A percentile compares a stretch with the other conserved stretches of the same genome.
phyloP scores from a whole-genome alignment of 2,329 filamentous ascomycete genomes.

The Colletotrichum zoysiae region DNA sequence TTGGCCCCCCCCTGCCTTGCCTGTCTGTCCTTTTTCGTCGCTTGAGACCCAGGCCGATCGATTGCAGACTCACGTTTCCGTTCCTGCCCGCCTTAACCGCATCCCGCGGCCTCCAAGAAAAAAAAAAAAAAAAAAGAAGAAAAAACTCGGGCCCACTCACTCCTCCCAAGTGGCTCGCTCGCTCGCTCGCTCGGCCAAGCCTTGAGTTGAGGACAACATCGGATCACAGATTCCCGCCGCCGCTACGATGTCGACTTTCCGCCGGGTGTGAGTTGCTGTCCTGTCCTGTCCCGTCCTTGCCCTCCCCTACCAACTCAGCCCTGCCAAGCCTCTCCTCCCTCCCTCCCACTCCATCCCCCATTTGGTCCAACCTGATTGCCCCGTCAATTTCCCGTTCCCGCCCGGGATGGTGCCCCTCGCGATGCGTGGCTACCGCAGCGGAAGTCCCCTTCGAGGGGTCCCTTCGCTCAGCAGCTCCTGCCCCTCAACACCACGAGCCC shows the following conservation, averaged over 20 bases:
- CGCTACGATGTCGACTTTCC: constrained; percentile 34
- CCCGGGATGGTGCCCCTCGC: background rate
- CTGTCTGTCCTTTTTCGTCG: background rate
- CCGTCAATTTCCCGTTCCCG: background rate
- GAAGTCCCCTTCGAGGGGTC: background rate
- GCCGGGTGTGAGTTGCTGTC: constrained; percentile 37
- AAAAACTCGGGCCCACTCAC: background rate
- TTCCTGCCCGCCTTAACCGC: constrained; percentile 3
- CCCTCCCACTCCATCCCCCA: background rate
- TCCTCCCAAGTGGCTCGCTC: background rate
- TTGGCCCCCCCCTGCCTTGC: background rate
- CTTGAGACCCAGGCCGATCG: background rate
- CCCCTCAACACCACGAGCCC: constrained; percentile 36
- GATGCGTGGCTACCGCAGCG: constrained; percentile 1
- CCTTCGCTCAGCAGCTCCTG: background rate
- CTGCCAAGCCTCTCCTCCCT: constrained; percentile 3
- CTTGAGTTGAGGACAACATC: background rate
- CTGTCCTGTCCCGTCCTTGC: background rate
- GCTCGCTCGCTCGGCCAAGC: background rate
- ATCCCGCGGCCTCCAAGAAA: background rate
- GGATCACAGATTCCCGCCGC: constrained; percentile 4
- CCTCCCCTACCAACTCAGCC: constrained; percentile 12
- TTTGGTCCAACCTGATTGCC: background rate
- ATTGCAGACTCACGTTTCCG: background rate
- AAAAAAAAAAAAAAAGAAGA: background rate